Conservation (phyloP, 2,329 filamentous ascomycete species). For the Aspergillus sp. region DNA sequence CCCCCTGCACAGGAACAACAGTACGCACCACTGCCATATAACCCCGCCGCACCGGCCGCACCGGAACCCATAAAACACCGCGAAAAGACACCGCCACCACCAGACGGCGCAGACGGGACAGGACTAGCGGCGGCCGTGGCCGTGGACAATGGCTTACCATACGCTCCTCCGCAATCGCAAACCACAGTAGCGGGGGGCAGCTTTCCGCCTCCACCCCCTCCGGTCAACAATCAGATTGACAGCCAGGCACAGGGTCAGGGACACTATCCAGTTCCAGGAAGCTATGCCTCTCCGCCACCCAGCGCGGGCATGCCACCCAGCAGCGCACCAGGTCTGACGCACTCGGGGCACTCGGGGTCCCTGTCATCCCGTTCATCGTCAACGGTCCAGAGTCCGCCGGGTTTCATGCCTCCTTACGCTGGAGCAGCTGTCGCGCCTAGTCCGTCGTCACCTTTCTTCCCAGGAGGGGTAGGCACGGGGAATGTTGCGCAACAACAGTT, state of each 20-base stretch:
- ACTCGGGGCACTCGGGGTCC: slow-evolving; percentile 16
- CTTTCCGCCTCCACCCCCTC: slow-evolving; percentile 15
- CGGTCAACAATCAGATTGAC: no score
- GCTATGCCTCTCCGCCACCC: slow-evolving; percentile 29
- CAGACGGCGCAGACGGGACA: slow-evolving; percentile 44
- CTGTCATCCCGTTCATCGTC: slow-evolving; percentile 18
- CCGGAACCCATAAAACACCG: slow-evolving; percentile 57
- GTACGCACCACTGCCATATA: slow-evolving; percentile 53
- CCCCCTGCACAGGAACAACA: slow-evolving; percentile 17
- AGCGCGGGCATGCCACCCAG: slow-evolving; percentile 21
- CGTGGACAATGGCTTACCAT: slow-evolving; percentile 30
- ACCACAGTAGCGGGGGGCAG: slow-evolving; percentile 7
- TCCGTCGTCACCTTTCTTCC: slow-evolving; percentile 11
- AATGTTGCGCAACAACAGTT: slow-evolving; percentile 2
- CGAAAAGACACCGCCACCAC: slow-evolving; percentile 59
- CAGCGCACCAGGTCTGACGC: slow-evolving; percentile 2
- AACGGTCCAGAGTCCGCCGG: slow-evolving; percentile 16
- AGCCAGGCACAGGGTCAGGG: slow-evolving; percentile 4
- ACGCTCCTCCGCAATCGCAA: slow-evolving; percentile 21
- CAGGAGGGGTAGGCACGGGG: neutral
- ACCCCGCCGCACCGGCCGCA: slow-evolving; percentile 57
- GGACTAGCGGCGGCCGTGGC: slow-evolving; percentile 36
- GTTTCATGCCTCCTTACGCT: slow-evolving; percentile 19
- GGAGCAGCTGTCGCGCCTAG: slow-evolving; percentile 1
- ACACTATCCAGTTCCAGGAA: slow-evolving; percentile 17